A percentile compares a stretch with the other conserved stretches of the same genome.
Evolutionary conservation across 2,329 filamentous ascomycete genomes (phyloP).

Genomic region (Coniochaeta sp.): DNA sequence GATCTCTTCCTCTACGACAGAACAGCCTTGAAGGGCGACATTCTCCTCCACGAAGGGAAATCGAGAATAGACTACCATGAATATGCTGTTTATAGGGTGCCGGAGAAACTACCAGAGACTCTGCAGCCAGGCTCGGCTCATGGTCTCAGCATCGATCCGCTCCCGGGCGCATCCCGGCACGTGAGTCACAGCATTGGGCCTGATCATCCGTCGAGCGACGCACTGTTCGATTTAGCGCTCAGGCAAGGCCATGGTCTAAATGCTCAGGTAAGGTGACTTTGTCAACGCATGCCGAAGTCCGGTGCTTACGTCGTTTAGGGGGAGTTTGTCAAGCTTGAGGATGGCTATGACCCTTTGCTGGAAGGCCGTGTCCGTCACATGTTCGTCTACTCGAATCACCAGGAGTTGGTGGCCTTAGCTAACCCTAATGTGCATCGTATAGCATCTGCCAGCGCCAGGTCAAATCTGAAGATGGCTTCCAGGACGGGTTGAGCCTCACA

Average conservation of each 20-base stretch:
- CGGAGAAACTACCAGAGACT: conserved; percentile 9
- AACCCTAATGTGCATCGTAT: not conserved
- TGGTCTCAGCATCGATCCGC: conserved; percentile 3
- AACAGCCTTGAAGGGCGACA: conserved; percentile 20
- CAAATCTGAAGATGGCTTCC: conserved; percentile 20
- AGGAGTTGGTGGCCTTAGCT: not conserved
- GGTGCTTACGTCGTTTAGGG: conserved; percentile 9
- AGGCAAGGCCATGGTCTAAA: conserved; percentile 21
- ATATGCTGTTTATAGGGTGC: conserved; percentile 26
- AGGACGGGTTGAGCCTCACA: conserved; percentile 28
- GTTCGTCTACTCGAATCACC: conserved; percentile 13
- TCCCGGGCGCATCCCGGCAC: conserved; percentile 13
- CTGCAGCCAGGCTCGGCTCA: conserved; percentile 5
- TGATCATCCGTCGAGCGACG: conserved; percentile 21
- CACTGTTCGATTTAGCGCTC: conserved; percentile 24
- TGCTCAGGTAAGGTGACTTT: conserved; percentile 11
- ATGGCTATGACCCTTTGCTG: conserved; percentile 8
- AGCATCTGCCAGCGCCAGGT: conserved; percentile 28
- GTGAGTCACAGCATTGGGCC: conserved; percentile 24
- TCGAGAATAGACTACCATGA: conserved; percentile 28
- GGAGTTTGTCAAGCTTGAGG: conserved; percentile 3
- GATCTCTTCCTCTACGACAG: conserved; percentile 30
- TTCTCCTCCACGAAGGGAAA: conserved; percentile 21
- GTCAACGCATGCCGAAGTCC: not conserved
- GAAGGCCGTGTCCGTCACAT: conserved; percentile 28